Evolutionary conservation across 805 yeast species (phyloP).

Genomic region (Candida ficus): DNA sequence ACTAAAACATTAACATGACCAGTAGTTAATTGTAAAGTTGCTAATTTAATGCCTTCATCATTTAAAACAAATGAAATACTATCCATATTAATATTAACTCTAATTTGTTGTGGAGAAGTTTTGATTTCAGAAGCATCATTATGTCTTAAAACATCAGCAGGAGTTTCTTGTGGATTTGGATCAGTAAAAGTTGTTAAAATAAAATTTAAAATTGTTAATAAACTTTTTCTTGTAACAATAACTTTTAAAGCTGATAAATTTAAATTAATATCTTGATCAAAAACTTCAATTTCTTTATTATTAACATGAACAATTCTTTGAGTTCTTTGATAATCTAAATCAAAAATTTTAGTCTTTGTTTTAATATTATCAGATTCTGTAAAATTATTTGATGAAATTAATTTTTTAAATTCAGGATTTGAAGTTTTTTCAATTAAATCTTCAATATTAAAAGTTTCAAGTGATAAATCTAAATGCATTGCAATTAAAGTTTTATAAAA

Average conservation of each 20-base stretch:
- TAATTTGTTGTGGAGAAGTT: conserved; percentile 68
- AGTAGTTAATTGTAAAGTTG: conserved; percentile 69
- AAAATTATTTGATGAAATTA: conserved; percentile 60
- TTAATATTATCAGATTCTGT: conserved; percentile 32
- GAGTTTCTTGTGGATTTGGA: conserved; percentile 64
- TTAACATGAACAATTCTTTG: conserved; percentile 56
- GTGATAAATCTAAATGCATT: conserved; percentile 59
- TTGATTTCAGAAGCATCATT: conserved; percentile 52
- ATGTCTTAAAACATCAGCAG: conserved; percentile 68
- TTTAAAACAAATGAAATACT: conserved; percentile 71
- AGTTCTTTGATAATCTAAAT: conserved; percentile 50
- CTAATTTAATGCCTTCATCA: conserved; percentile 78
- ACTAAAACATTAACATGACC: conserved; percentile 64
- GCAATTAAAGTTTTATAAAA: conserved; percentile 54
- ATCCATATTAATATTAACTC: conserved; percentile 61
- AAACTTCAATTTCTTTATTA: conserved; percentile 53
- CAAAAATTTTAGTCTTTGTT: conserved; percentile 46
- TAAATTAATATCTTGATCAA: conserved; percentile 71
- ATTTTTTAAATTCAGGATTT: conserved; percentile 56
- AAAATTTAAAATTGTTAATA: conserved; percentile 75
- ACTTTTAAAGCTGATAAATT: conserved; percentile 74
- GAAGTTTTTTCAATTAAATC: conserved; percentile 68
- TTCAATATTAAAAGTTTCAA: conserved; percentile 63
- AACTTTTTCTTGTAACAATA: conserved; percentile 70
- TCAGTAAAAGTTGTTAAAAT: conserved; percentile 82